These are phyloP conservation scores for Coemansia sp. DNA, from an alignment of 192 early-diverging fungal species.

Conservation along the genomic window DNA sequence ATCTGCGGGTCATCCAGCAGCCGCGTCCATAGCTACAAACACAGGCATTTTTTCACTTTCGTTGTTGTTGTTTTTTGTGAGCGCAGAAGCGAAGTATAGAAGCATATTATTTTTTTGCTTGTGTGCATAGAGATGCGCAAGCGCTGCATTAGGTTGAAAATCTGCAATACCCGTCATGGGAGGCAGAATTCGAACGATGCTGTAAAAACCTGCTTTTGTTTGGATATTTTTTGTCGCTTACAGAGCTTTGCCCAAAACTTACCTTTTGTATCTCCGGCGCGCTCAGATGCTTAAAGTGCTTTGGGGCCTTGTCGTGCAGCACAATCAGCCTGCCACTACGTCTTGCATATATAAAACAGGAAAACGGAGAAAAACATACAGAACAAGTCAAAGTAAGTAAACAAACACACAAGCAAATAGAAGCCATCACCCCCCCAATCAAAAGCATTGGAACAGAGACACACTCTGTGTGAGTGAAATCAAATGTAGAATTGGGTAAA, in stretches of 20 bases:
- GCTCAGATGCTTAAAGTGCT: slow-evolving; percentile 69
- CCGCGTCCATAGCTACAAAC: slow-evolving; percentile 45
- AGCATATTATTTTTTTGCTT: background rate
- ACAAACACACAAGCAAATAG: background rate
- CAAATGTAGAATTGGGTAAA: background rate
- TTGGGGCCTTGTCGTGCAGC: slow-evolving; percentile 80
- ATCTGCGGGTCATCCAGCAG: slow-evolving; percentile 38
- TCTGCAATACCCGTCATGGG: background rate
- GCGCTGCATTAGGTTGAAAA: slow-evolving; percentile 1
- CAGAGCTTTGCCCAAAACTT: slow-evolving; percentile 2
- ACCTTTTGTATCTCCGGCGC: slow-evolving; percentile 66
- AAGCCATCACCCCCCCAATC: background rate
- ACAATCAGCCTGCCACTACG: slow-evolving; percentile 66
- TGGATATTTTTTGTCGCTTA: background rate
- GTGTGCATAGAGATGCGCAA: background rate
- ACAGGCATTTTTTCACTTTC: background rate
- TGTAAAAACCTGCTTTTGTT: background rate
- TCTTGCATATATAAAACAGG: slow-evolving; percentile 19
- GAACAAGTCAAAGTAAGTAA: no score
- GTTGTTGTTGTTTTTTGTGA: no score
- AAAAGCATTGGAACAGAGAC: background rate
- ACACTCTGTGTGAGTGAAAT: background rate
- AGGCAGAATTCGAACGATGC: background rate
- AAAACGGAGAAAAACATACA: background rate
- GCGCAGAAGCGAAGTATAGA: background rate